Percentiles rank a stretch among this genome's conserved stretches.
phyloP scores from a whole-genome alignment of 2,329 filamentous ascomycete genomes.

The Pseudocercospora crystallina region DNA sequence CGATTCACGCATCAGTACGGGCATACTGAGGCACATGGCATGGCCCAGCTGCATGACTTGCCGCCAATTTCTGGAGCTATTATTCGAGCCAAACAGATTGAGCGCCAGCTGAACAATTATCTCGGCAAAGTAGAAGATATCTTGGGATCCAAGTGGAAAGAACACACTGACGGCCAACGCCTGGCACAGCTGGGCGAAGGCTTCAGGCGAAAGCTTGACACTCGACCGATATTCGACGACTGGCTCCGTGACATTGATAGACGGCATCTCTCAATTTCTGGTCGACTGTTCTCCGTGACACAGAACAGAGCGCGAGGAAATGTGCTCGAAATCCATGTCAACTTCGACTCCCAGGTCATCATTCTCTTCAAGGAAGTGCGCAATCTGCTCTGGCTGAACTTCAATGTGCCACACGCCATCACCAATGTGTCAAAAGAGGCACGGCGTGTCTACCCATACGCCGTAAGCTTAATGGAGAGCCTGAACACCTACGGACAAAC shows the following conservation, averaged over 20 bases:
- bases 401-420: slow-evolving; percentile 88
- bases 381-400: slow-evolving; percentile 93
- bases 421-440: slow-evolving; percentile 97
- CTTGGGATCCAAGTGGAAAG: slow-evolving; percentile 87
- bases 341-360: slow-evolving; percentile 96
- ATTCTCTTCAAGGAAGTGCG: slow-evolving; percentile 98
- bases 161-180: slow-evolving; percentile 94
- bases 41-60: slow-evolving; percentile 94
- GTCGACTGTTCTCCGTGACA: slow-evolving; percentile 84
- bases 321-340: slow-evolving; percentile 82
- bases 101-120: slow-evolving; percentile 90
- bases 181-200: slow-evolving; percentile 86
- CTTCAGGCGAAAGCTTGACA: slow-evolving; percentile 95
- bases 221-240: slow-evolving; percentile 87
- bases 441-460: slow-evolving; percentile 97
- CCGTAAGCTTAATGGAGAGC: slow-evolving; percentile 97
- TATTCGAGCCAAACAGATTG: slow-evolving; percentile 96
- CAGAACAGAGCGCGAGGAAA: slow-evolving; percentile 90
- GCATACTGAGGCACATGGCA: slow-evolving; percentile 94
- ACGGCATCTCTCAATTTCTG: slow-evolving; percentile 86
- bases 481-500: slow-evolving; percentile 92
- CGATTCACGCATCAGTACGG: slow-evolving; percentile 99
- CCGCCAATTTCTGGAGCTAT: slow-evolving; percentile 96
- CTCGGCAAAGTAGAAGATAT: slow-evolving; percentile 99
- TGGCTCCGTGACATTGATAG: slow-evolving; percentile 90